A percentile compares a stretch with the other conserved stretches of the same genome.
These are phyloP conservation scores for Cladosporium sp. DNA, from an alignment of 2,329 filamentous ascomycete genomes.

Conservation along the genomic window DNA sequence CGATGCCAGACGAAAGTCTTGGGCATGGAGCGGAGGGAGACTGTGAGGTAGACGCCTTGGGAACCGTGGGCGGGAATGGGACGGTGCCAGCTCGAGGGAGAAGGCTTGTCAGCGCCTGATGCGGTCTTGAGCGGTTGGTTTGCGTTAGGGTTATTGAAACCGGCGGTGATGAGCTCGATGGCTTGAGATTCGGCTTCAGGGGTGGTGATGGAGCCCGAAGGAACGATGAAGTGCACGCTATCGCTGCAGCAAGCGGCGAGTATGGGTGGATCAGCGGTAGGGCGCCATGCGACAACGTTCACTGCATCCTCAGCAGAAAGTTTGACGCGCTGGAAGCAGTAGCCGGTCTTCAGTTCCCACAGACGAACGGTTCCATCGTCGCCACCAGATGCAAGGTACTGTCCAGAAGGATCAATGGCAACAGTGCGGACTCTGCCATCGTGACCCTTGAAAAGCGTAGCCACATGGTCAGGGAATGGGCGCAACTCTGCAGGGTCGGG, in stretches of 20 bases:
- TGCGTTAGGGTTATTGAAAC: conserved; percentile 87
- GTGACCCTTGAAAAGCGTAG: conserved; percentile 82
- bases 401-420: conserved; percentile 76
- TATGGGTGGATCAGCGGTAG: conserved; percentile 72
- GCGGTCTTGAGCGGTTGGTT: conserved; percentile 48
- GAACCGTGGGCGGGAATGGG: conserved; percentile 69
- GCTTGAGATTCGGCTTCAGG: conserved; percentile 47
- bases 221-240: conserved; percentile 78
- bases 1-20: conserved; percentile 94
- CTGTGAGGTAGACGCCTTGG: conserved; percentile 72
- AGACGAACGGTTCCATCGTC: conserved; percentile 90
- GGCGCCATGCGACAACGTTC: conserved; percentile 84
- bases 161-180: conserved; percentile 43
- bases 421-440: conserved; percentile 81
- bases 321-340: conserved; percentile 80
- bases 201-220: conserved; percentile 57
- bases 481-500: conserved; percentile 89
- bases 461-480: conserved; percentile 87
- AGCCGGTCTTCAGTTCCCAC: conserved; percentile 81
- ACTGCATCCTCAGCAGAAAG: conserved; percentile 74
- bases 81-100: conserved; percentile 76
- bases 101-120: conserved; percentile 59
- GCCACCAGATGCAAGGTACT: conserved; percentile 84
- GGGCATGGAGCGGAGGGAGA: conserved; percentile 62
- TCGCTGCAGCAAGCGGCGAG: conserved; percentile 81